These are phyloP conservation scores for Oligophagozyma castellii DNA, from an alignment of 1,139 yeast species.

Conservation along the genomic window DNA sequence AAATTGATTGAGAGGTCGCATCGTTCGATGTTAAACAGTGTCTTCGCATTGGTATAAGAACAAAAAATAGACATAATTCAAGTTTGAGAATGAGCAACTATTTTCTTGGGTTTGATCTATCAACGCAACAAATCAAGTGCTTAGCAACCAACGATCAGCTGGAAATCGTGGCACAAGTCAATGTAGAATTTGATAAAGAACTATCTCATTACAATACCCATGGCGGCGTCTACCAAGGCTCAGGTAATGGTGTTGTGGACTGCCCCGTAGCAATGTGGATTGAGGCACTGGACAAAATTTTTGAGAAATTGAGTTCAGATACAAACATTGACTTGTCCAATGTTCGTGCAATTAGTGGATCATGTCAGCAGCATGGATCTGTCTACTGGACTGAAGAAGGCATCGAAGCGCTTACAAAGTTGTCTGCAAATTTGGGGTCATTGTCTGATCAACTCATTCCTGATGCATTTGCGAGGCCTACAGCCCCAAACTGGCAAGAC, in stretches of 20 bases:
- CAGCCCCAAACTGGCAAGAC: constrained; percentile 92
- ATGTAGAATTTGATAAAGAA: constrained; percentile 61
- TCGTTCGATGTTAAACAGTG: too few relatives aligned
- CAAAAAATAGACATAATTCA: too few relatives aligned
- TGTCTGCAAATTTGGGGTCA: constrained; percentile 17
- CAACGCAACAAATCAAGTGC: constrained; percentile 81
- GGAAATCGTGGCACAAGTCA: constrained; percentile 39
- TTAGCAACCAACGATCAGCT: constrained; percentile 47
- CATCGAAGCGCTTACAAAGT: constrained; percentile 26
- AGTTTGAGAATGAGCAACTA: too few relatives aligned
- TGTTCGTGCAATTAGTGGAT: constrained; percentile 68
- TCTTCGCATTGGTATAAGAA: too few relatives aligned
- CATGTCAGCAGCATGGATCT: constrained; percentile 89
- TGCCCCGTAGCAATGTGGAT: constrained; percentile 91
- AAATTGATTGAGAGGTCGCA: too few relatives aligned
- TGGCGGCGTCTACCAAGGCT: constrained; percentile 67
- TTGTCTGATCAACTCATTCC: constrained; percentile 35
- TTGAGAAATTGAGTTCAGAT: constrained; percentile 29
- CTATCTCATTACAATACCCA: constrained; percentile 43
- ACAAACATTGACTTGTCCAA: constrained; percentile 38
- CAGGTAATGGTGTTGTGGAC: constrained; percentile 35
- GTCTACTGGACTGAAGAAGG: constrained; percentile 60
- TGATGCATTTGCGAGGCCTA: constrained; percentile 43
- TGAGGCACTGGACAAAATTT: constrained; percentile 60
- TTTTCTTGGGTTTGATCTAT: constrained; percentile 68